Evolutionary conservation across 257 asterid genomes (phyloP), one percentile per base, ranked within the genome.

Genomic region (Henckelia pumila): DNA sequence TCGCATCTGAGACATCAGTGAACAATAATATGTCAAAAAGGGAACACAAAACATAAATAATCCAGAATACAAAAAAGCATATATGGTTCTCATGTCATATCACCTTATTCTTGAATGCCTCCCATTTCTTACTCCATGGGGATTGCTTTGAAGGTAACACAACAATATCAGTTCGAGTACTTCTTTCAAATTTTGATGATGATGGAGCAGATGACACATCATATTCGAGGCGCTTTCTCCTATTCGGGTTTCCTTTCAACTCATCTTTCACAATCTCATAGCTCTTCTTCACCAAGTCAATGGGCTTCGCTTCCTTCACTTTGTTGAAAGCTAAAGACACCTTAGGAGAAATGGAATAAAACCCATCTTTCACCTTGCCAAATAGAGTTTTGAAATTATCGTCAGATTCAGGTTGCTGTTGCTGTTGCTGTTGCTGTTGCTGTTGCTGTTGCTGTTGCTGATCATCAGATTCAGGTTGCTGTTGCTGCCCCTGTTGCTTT

Each of bases 201-300:
- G 88, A 74, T 28, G 82, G 64, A 59, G 79, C 57, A 1, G 87
- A 70, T 56, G 88, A 69, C 70, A 78, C 70, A 69, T 86, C 84
- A 75, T 81, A 73, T 70, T 86, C 96, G 14, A 94, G 88, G 76
- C 74, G 96, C 79, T 82, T 94, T 80, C 96, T 88, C 84, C 85
- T 85, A 71, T 73, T 78, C 25, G 96, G 82, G 69, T 84, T 87
- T 59, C 99, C 99, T 73, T 83, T 80, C 64, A 94, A 70, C 80
- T 94, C 99, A 62, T 94, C 96, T 80, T 75, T 78, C 67, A 91
- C 91, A 69, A 91, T 78, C 44, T 65, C 80, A 64, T 78, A 83
- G 47, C 98, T 96, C 77, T 87, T 94, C 86, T 91, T 94, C 68
- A 83, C 86, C 23, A 91, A 56, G 73, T 91, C 99, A 63, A 88